Percentiles rank a stretch among this genome's conserved stretches.
phyloP scores from a whole-genome alignment of 2,329 filamentous ascomycete genomes.

The Paecilomyces sp. region DNA sequence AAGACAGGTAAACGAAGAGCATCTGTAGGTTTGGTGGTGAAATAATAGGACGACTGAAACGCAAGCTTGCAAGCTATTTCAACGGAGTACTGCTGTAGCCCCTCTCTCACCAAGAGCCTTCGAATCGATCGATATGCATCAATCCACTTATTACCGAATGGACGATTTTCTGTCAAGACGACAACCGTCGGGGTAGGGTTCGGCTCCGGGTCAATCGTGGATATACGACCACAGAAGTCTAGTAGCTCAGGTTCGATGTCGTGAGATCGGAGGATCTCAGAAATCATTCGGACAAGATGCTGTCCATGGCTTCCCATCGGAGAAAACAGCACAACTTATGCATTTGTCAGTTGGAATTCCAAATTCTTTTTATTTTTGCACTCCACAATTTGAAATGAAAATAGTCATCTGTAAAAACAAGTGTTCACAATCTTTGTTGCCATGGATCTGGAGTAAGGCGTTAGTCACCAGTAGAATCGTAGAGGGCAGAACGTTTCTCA shows the following conservation, averaged over 20 bases:
- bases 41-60: background rate
- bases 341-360: no score
- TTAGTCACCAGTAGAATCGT: no score
- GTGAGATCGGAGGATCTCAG: background rate
- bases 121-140: background rate
- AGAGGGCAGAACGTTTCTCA: no score
- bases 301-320: background rate
- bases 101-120: background rate
- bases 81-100: background rate
- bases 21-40: background rate
- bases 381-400: no score
- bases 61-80: background rate
- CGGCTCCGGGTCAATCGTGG: background rate
- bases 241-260: background rate
- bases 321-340: no score
- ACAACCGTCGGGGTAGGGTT: background rate
- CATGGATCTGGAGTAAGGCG: no score
- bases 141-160: background rate
- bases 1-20: background rate
- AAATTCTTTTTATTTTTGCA: no score
- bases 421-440: no score
- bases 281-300: background rate
- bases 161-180: background rate
- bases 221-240: background rate
- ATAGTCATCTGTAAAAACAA: no score